Percentiles rank a stretch among this genome's conserved stretches.
phyloP scores from a whole-genome alignment of 2,329 filamentous ascomycete genomes.

The Trichoderma afroharzianum region DNA sequence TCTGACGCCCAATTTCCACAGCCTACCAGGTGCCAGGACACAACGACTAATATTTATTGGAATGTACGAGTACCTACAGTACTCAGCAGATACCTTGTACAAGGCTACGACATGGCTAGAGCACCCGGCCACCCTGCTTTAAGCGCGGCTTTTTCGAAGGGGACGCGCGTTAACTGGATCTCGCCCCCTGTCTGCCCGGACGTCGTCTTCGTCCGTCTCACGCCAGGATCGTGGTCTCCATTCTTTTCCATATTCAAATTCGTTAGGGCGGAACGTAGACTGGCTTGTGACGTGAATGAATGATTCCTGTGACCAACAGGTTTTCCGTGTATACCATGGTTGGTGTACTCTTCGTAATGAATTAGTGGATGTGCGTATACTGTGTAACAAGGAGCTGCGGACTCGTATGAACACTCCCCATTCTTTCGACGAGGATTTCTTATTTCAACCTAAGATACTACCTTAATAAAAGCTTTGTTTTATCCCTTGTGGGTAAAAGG shows the following conservation, averaged over 20 bases:
- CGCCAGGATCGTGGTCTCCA: background rate
- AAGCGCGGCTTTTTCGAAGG: background rate
- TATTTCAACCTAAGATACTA: background rate
- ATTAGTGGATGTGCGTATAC: background rate
- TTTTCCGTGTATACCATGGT: background rate
- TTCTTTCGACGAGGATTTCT: background rate
- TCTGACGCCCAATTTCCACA: background rate
- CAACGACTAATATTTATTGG: background rate
- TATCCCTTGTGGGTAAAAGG: background rate
- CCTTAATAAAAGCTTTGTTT: background rate
- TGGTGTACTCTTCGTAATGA: background rate
- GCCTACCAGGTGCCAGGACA: background rate
- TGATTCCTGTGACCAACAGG: background rate
- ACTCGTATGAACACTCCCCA: background rate
- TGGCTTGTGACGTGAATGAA: background rate
- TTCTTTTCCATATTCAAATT: background rate
- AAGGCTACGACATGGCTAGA: constrained; percentile 2
- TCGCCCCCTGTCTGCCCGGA: constrained; percentile 3
- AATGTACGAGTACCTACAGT: background rate
- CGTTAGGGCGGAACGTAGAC: no score
- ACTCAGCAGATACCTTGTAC: background rate
- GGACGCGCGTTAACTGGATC: constrained; percentile 15
- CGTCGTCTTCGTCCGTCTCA: background rate
- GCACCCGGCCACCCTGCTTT: background rate
- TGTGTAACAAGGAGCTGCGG: background rate